Evolutionary conservation across 495 filamentous ascomycete genomes (phyloP).

Genomic region (Penicillium flavigenum): DNA sequence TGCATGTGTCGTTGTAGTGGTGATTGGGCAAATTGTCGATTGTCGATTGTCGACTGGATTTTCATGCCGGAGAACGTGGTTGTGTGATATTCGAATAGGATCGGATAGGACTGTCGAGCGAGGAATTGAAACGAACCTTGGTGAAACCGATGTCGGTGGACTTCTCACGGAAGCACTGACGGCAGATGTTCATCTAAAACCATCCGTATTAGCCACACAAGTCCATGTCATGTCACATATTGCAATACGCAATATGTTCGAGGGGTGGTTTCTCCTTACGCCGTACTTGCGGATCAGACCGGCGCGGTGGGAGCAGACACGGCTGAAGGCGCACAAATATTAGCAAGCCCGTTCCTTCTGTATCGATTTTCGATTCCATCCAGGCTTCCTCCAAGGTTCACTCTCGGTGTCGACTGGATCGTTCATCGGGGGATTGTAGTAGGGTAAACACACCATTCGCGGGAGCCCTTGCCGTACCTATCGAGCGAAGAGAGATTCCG

Average conservation of each 20-base stretch:
- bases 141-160: constrained; percentile 91
- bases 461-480: constrained; percentile 82
- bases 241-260: neutral
- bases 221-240: neutral
- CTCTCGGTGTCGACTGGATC: constrained; percentile 15
- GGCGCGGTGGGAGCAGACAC: constrained; percentile 91
- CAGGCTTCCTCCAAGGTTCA: neutral
- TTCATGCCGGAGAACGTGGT: neutral
- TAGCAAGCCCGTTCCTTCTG: constrained; percentile 25
- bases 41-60: neutral
- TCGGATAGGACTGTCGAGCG: constrained; percentile 5
- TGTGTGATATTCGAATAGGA: neutral
- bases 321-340: constrained; percentile 55
- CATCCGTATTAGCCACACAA: constrained; percentile 24
- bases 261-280: constrained; percentile 55
- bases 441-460: constrained; percentile 67
- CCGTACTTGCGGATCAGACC: constrained; percentile 99
- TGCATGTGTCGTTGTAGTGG: neutral
- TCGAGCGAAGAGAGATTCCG: constrained; percentile 16
- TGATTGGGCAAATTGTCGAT: neutral
- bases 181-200: constrained; percentile 83
- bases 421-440: constrained; percentile 15
- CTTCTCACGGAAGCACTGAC: constrained; percentile 99
- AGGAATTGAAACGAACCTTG: constrained; percentile 63
- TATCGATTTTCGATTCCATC: constrained; percentile 13